Percentiles rank a stretch among this genome's conserved stretches.
These are phyloP conservation scores for Crithidia expoeki DNA, from an alignment of 208 protist genomes.

Conservation along the genomic window DNA sequence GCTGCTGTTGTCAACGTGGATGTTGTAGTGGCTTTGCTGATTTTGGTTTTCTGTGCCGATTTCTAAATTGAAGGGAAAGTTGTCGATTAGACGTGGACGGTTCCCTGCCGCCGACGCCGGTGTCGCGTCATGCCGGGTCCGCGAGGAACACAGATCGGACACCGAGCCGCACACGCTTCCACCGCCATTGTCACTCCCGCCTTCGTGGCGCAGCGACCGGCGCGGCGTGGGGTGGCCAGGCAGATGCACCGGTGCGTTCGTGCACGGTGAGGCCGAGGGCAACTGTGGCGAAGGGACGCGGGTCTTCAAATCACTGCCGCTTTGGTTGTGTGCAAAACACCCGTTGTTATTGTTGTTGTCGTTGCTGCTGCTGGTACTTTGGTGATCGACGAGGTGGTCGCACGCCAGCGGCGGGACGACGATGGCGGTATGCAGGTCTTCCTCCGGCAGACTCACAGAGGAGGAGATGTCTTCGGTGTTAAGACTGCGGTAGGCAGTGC, in stretches of 20 bases:
- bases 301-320: background rate
- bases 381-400: background rate
- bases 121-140: background rate
- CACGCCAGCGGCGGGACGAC: conserved; percentile 3
- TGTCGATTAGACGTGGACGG: background rate
- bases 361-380: background rate
- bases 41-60: too few relatives aligned
- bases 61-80: conserved; percentile 9
- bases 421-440: conserved; percentile 7
- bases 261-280: conserved; percentile 1
- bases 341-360: background rate
- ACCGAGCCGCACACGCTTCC: background rate
- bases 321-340: background rate
- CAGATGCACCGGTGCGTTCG: conserved; percentile 4
- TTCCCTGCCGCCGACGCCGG: background rate
- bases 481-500: background rate
- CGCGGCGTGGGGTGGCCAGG: too few relatives aligned
- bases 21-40: background rate
- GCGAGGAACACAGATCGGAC: background rate
- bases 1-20: background rate
- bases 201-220: background rate
- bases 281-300: conserved; percentile 5
- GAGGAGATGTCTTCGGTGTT: conserved; percentile 2
- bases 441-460: background rate
- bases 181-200: background rate